Base-by-base conservation (phyloP, 2,329 filamentous ascomycete genomes). In the Stagonosporopsis chrysanthemi region DNA sequence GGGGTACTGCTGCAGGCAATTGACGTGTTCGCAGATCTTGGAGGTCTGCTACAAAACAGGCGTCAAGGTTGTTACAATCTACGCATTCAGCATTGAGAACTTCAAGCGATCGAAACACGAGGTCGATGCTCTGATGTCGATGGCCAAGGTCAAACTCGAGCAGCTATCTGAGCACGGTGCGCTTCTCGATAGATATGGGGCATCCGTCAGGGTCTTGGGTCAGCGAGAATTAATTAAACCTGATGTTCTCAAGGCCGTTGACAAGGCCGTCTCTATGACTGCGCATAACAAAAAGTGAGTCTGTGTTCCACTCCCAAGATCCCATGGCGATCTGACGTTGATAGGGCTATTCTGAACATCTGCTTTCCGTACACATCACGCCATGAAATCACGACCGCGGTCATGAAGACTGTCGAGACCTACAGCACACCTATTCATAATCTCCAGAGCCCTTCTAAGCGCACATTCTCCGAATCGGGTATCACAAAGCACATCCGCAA, bases 21-120 rank as follows among this genome's bases (percentile, higher is more conserved):
- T 52, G 39, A 57, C 26, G 14, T 28, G 23, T 40, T 33, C 15
- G 38, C 31, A 80, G 90, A 92, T 98, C 50, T 88, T 99, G 58
- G 95, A 99, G 78, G 91, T 99, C 52, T 98, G 95, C 83, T 99
- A 98, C 83, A 97, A 97, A 75, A 92, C 90, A 57, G 95, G 95
- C 52, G 94, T 99, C 62, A 94, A 95, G 76, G 92, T 96, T 8
- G 94, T 99, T 36, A 98, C 95, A 4, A 92, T 99, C 62, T 99
- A 98, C 76, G 95, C 95, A 15, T 99, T 99, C 79, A 97, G 92
- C 73, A 97, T 99, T 71, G 95, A 99, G 79, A 99, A 99, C 80
- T 99, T 97, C 82, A 97, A 98, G 76, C 88, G 95, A 6, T 94
- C 92, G 22, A 93, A 95, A 77, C 95, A 96, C 77, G 95, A 99